phyloP scores from a whole-genome alignment of 352 stramenopile genomes.

The Achlya hypogyna region DNA sequence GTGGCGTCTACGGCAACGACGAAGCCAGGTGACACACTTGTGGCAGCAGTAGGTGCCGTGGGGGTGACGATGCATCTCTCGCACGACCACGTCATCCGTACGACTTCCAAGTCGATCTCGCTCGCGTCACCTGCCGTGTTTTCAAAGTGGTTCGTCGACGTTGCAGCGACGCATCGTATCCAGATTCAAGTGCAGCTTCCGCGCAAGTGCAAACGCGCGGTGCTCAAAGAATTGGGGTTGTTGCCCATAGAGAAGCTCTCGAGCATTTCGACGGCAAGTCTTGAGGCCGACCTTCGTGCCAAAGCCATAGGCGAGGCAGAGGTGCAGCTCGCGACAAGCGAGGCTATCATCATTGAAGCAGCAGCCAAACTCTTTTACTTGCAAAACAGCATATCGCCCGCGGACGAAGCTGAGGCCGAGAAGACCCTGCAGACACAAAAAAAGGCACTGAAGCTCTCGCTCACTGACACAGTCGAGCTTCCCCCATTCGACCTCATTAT shows the following conservation, averaged over 20 bases:
- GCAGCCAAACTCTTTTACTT: not conserved
- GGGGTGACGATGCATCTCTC: not conserved
- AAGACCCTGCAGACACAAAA: not conserved
- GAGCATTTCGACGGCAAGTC: not conserved
- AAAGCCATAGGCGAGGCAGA: not conserved
- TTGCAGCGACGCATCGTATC: not conserved
- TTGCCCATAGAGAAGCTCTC: not conserved
- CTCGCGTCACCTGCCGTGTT: not conserved
- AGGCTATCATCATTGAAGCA: not conserved
- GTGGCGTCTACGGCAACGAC: not conserved
- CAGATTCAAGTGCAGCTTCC: not conserved
- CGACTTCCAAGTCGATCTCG: too few species aligned
- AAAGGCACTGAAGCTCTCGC: not conserved
- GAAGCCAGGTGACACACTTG: not conserved
- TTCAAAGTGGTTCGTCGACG: not conserved
- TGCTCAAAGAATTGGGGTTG: not conserved
- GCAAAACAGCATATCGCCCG: not conserved
- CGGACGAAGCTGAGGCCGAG: not conserved
- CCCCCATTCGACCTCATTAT: too few species aligned
- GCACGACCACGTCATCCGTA: constrained; percentile 20
- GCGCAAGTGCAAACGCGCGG: not conserved
- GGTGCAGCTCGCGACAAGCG: not conserved
- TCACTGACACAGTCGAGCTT: too few species aligned
- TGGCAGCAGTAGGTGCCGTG: constrained; percentile 22
- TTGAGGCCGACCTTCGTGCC: not conserved